Evolutionary conservation across 805 yeast species (phyloP).

Genomic region (Yamadazyma kitorensis): DNA sequence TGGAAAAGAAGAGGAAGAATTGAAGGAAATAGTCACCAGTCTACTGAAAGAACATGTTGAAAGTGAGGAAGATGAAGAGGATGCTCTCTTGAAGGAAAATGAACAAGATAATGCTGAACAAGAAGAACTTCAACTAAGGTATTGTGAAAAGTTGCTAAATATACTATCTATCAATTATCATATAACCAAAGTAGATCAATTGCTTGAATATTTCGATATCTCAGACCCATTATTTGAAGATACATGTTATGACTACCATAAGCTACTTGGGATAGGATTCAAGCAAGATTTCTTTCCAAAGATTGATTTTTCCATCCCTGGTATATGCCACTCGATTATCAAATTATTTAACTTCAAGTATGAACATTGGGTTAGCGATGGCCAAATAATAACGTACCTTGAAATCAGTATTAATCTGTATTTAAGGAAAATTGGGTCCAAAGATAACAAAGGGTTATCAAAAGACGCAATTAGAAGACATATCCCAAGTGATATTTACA

Average conservation of each 20-base stretch:
- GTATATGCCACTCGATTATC: background rate
- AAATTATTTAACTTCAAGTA: constrained; percentile 10
- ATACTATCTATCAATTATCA: constrained; percentile 4
- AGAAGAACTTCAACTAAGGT: background rate
- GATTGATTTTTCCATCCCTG: background rate
- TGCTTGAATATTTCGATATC: constrained; percentile 6
- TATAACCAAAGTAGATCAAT: constrained; percentile 7
- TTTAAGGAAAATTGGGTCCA: background rate
- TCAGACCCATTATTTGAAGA: constrained; percentile 9
- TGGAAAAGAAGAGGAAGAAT: too few species aligned
- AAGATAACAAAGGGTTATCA: background rate
- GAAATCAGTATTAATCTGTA: background rate
- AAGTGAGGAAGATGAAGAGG: too few species aligned
- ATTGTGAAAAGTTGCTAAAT: constrained; percentile 1
- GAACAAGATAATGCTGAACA: too few species aligned
- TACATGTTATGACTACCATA: constrained; percentile 1
- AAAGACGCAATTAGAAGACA: background rate
- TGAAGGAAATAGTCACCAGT: too few species aligned
- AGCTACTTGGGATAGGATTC: too few species aligned
- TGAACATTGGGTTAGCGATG: constrained; percentile 6
- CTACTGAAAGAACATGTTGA: too few species aligned
- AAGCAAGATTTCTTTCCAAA: too few species aligned
- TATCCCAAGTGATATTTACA: background rate
- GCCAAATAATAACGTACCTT: background rate
- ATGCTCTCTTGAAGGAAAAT: too few species aligned